Evolutionary conservation across 2,329 filamentous ascomycete species (phyloP).

Genomic region (Xylariaceae sp.): DNA sequence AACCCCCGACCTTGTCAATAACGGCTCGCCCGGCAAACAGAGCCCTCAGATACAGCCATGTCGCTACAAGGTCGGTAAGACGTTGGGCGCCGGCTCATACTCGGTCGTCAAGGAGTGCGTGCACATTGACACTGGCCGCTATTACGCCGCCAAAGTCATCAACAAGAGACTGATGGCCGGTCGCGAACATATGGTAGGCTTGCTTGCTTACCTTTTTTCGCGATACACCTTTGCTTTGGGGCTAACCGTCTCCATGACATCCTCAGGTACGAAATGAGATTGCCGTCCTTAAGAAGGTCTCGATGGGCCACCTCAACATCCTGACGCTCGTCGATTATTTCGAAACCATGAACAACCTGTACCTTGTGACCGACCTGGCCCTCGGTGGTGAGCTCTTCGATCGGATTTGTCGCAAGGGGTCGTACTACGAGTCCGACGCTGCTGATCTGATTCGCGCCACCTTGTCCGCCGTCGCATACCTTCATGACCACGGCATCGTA

Average conservation of each 20-base stretch:
- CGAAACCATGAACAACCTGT: slow-evolving; percentile 99
- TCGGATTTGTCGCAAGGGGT: slow-evolving; percentile 97
- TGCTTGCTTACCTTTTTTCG: not conserved
- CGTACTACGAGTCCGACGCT: slow-evolving; percentile 97
- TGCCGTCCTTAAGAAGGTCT: slow-evolving; percentile 95
- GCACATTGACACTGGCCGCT: slow-evolving; percentile 95
- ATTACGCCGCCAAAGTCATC: slow-evolving; percentile 99
- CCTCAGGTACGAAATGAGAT: slow-evolving; percentile 95
- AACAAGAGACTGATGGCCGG: slow-evolving; percentile 99
- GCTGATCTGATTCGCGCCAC: slow-evolving; percentile 94
- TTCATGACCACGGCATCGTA: slow-evolving; percentile 98
- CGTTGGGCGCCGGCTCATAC: slow-evolving; percentile 93
- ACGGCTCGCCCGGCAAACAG: slow-evolving; percentile 40
- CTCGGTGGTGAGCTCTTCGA: slow-evolving; percentile 97
- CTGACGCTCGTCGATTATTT: slow-evolving; percentile 98
- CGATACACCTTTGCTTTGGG: not conserved
- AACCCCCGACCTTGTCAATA: slow-evolving; percentile 34
- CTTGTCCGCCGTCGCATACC: slow-evolving; percentile 95
- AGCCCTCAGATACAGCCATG: slow-evolving; percentile 85
- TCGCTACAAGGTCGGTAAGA: slow-evolving; percentile 98
- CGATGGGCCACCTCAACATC: slow-evolving; percentile 98
- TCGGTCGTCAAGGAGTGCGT: slow-evolving; percentile 99
- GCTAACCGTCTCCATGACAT: slow-evolving; percentile 8
- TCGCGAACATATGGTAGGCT: slow-evolving; percentile 90
- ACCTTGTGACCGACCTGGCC: slow-evolving; percentile 95